phyloP scores from a whole-genome alignment of 2,329 filamentous ascomycete genomes.

The Phialophora chinensis region DNA sequence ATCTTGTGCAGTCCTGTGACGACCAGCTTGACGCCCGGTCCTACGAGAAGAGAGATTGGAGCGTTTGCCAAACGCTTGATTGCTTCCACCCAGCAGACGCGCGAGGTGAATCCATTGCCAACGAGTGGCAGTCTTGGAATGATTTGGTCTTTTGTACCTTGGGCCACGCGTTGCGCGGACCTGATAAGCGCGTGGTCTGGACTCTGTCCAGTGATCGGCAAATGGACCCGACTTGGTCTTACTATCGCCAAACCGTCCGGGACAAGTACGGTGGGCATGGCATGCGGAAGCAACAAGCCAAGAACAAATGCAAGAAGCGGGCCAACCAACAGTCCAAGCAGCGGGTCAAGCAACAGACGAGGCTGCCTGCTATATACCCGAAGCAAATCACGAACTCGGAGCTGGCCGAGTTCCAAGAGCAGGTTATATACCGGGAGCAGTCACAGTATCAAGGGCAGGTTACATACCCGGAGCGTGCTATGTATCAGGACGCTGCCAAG shows the following conservation, averaged over 20 bases:
- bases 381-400: not conserved
- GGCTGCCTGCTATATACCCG: not conserved
- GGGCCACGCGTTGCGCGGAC: not conserved
- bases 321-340: not conserved
- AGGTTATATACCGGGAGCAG: not conserved
- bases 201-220: not conserved
- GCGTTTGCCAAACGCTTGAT: not conserved
- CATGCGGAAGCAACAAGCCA: not conserved
- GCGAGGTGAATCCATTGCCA: not conserved
- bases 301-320: not conserved
- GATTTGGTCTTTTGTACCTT: not conserved
- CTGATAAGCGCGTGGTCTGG: not conserved
- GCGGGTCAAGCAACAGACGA: not conserved
- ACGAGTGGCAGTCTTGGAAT: not conserved
- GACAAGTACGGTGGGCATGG: not conserved
- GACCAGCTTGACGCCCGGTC: not conserved
- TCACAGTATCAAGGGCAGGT: not conserved
- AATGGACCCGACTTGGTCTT: not conserved
- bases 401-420: not conserved
- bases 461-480: not conserved
- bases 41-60: not conserved
- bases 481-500: not conserved
- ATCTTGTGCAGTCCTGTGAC: not conserved
- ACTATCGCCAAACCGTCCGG: not conserved
- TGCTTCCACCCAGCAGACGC: not conserved